Evolutionary conservation across 2,329 filamentous ascomycete genomes (phyloP), one percentile per base, ranked within the genome.

Genomic region (Akanthomyces uredinophilus): DNA sequence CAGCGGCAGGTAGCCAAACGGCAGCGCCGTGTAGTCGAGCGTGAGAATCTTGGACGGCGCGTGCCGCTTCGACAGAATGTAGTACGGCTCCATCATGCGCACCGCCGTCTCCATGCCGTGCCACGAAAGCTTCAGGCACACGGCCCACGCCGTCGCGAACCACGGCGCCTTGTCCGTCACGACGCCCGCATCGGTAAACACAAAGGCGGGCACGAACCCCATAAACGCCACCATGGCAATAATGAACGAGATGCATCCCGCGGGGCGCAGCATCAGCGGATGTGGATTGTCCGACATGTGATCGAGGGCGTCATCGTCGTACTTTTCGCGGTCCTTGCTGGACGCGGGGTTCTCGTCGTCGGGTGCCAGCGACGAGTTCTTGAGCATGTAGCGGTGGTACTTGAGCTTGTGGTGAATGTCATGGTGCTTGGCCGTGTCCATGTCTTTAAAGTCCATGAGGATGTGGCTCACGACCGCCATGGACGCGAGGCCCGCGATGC

Each of bases 401-500:
- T 86, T 86, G n/a, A 92, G 78, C 66, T 81, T 83, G 55, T 84
- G 78, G 70, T 91, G 88, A 47, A 92, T 91, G 58, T 87, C 83
- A 54, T 84, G 77, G 60, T 87, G 84, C 5, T 81, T 84, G 8
- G 85, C 87, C 1, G 85, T 83, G 69, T 92, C 89, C 74, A 90
- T 83, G 62, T 87, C 87, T 65, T 85, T 86, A 69, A 92, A 91
- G 69, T 92, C 89, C 73, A 86, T 86, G 65, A 91, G 75, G 70
- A 91, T 89, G 66, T 91, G 88, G 65, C 83, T 86, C 64, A 85
- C 84, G 3, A 89, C 88, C 11, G 89, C 88, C 88, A 92, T 91
- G 61, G 88, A 85, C 6, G 89, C 89, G 43, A 91, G 79, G 1
- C 89, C 89, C 1, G 88, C 87, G 57, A 92, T 90, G 6, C 89